These are phyloP conservation scores for Arabidopsis hybrid DNA, from an alignment of 441 rosid genomes.

Conservation along the genomic window DNA sequence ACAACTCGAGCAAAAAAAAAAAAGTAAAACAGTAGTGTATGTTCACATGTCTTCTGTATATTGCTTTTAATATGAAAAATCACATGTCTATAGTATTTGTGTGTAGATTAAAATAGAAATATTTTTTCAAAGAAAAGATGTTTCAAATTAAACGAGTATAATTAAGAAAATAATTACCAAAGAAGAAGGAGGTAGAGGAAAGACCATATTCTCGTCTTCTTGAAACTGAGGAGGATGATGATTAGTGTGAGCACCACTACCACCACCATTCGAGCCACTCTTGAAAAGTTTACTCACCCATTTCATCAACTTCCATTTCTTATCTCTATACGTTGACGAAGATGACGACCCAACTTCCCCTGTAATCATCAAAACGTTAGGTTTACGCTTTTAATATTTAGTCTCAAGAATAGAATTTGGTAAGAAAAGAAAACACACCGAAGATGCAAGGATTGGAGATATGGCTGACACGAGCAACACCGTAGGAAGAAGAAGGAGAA, in stretches of 20 bases:
- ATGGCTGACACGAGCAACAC: constrained; percentile 53
- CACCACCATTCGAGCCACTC: constrained; percentile 53
- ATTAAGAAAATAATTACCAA: constrained; percentile 56
- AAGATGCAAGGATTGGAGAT: constrained; percentile 83
- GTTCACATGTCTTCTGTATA: constrained; percentile 36
- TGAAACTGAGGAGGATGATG: constrained; percentile 65
- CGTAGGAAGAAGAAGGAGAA: constrained; percentile 55
- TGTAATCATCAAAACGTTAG: constrained; percentile 45
- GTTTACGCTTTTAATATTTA: not conserved
- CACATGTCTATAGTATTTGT: constrained; percentile 30
- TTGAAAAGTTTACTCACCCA: constrained; percentile 90
- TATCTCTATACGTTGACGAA: constrained; percentile 70
- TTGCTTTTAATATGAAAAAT: constrained; percentile 31
- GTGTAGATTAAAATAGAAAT: not conserved
- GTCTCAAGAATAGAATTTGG: not conserved
- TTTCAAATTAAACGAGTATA: not conserved
- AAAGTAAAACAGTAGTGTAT: constrained; percentile 26
- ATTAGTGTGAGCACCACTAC: constrained; percentile 28
- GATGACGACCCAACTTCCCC: constrained; percentile 78
- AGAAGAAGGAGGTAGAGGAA: constrained; percentile 66
- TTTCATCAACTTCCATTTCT: constrained; percentile 85
- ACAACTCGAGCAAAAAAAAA: not conserved
- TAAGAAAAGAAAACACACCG: constrained; percentile 54
- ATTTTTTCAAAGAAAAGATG: not conserved
- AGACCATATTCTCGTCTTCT: constrained; percentile 85